Evolutionary conservation across 2,329 filamentous ascomycete genomes (phyloP), one percentile per base, ranked within the genome.

Genomic region (Diaporthe sp.): DNA sequence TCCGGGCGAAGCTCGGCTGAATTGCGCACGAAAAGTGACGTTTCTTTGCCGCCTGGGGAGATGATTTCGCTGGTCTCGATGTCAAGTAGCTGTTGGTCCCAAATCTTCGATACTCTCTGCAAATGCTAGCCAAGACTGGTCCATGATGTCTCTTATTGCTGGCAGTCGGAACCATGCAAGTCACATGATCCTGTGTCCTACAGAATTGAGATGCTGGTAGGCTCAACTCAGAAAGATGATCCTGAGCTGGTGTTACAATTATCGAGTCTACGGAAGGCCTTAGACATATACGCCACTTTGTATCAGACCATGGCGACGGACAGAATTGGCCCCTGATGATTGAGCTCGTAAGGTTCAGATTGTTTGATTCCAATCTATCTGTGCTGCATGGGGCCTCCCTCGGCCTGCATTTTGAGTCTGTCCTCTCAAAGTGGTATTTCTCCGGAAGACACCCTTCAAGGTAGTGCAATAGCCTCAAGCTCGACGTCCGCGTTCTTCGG

Each of bases 401-500:
- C 8, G 30, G 32, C 19, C 44, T 22, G 27, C 44, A 39, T 25
- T 7, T 61, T 15, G 35, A 50, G n/a, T 39, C 13, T 66, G n/a
- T 15, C 22, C 17, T 37, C 42, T 27, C 27, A 0, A 35, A 22
- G 1, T n/a, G 27, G 19, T 15, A 35, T 19, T 35, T 27, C 8
- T 30, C 22, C n/a, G 22, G 53, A 22, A 19, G 42, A 51, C n/a
- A 17, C 1, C 4, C 66, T 82, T 82, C 84, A 92, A 76, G 92
- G 88, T 72, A 93, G 87, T 73, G 95, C 95, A 86, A 97, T 93
- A 82, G 92, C 94, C 89, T 98, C 95, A 82, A 98, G 97, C 88
- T 97, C 95, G 32, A 98, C 92, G 75, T 95, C 92, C 55, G 95
- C 95, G 73, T 92, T 92, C 88, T 96, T 95, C 75, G 95, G 95